A percentile compares a stretch with the other conserved stretches of the same genome.
These are phyloP conservation scores for Fusarium buxicola DNA, from an alignment of 2,329 filamentous ascomycete species.

Conservation along the genomic window DNA sequence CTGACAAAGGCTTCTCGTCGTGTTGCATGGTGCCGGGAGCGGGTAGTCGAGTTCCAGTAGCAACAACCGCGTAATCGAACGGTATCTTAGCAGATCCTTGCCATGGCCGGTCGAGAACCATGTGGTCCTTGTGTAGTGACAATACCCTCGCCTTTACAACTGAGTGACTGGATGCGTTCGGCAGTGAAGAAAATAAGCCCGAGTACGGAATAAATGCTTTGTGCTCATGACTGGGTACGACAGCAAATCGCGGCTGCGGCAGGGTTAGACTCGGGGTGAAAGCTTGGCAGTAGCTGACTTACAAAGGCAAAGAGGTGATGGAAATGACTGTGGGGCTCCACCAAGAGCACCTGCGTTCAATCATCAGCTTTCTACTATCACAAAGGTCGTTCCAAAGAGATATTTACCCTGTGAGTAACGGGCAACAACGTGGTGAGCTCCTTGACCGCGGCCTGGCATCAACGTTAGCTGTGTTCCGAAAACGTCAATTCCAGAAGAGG, in stretches of 20 bases:
- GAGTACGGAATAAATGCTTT: conserved; percentile 63
- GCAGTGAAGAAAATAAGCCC: conserved; percentile 33
- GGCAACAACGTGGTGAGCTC: conserved; percentile 38
- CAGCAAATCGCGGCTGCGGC: conserved; percentile 56
- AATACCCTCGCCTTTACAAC: conserved; percentile 35
- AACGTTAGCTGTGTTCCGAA: not conserved
- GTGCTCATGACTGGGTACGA: conserved; percentile 57
- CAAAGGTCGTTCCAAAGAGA: rapidly evolving
- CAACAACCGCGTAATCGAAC: conserved; percentile 41
- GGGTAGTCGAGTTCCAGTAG: conserved; percentile 40
- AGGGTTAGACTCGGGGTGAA: not conserved
- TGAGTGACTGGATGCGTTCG: conserved; percentile 33
- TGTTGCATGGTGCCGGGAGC: conserved; percentile 41
- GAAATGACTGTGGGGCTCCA: conserved; percentile 65
- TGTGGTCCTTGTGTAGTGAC: conserved; percentile 31
- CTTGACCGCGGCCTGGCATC: conserved; percentile 39
- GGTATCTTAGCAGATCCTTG: conserved; percentile 40
- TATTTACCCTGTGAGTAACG: conserved; percentile 39
- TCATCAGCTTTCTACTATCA: not conserved
- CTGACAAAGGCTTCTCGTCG: conserved; percentile 36
- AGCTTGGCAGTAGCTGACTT: not conserved
- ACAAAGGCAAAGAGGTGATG: conserved; percentile 61
- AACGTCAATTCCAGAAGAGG: not conserved
- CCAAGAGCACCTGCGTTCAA: conserved; percentile 52
- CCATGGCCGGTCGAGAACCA: conserved; percentile 41